Percentiles rank a stretch among this genome's conserved stretches.
Conservation (phyloP, 2,329 filamentous ascomycete genomes). For the Tympanopsis confertula region DNA sequence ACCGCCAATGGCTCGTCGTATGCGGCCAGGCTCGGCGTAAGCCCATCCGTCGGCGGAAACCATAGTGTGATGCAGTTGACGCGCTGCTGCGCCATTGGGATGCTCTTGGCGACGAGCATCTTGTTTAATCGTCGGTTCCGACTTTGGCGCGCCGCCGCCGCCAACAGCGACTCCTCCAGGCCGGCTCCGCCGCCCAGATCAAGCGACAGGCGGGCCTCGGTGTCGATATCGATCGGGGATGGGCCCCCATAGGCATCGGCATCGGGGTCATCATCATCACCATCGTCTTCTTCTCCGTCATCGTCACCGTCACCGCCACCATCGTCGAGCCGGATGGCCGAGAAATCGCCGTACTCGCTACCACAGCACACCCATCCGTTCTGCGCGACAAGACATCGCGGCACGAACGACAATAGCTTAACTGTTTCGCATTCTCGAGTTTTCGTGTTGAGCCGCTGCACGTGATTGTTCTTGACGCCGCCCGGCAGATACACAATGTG, state of each 20-base stretch:
- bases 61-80: conserved; percentile 58
- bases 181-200: conserved; percentile 7
- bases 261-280: conserved; percentile 14
- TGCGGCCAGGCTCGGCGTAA: conserved; percentile 16
- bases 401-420: conserved; percentile 58
- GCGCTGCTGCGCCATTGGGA: conserved; percentile 44
- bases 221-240: conserved; percentile 8
- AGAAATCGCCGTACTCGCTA: conserved; percentile 78
- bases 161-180: background rate
- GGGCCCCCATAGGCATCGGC: conserved; percentile 21
- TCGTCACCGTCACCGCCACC: conserved; percentile 16
- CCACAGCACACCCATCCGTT: conserved; percentile 86
- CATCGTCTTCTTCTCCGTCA: conserved; percentile 16
- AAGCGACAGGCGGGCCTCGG: conserved; percentile 12
- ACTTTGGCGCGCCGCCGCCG: background rate
- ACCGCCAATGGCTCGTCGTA: conserved; percentile 51
- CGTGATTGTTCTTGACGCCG: conserved; percentile 50
- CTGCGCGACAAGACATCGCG: conserved; percentile 78
- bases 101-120: conserved; percentile 34
- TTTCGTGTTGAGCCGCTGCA: conserved; percentile 59
- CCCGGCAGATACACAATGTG: conserved; percentile 78
- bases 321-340: conserved; percentile 56
- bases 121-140: conserved; percentile 21
- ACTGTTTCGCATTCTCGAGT: conserved; percentile 63
- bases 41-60: conserved; percentile 33